Evolutionary conservation across 371 early-diverging fungal genomes (phyloP).

Genomic region (Zychaea mexicana): DNA sequence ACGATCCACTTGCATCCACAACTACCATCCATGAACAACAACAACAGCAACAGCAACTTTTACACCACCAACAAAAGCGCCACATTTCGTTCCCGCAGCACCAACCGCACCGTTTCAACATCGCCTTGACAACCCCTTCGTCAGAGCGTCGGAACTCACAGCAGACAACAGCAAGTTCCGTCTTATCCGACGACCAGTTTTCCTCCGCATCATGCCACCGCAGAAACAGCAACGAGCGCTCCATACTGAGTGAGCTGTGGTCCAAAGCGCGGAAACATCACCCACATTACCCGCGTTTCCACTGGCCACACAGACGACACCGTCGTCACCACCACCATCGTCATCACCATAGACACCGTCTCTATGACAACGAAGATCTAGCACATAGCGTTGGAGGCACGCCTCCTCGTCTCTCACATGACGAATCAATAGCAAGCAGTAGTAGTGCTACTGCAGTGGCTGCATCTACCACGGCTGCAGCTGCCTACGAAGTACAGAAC

Average conservation of each 20-base stretch:
- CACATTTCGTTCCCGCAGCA: constrained; percentile 6
- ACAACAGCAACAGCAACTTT: no score
- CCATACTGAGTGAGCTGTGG: constrained; percentile 37
- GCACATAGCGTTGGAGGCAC: constrained; percentile 14
- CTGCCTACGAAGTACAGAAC: constrained; percentile 4
- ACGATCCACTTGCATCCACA: neutral
- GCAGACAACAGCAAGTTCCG: constrained; percentile 29
- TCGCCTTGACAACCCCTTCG: neutral
- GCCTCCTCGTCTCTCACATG: constrained; percentile 12
- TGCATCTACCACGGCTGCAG: neutral
- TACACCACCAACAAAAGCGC: neutral
- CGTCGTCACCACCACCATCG: constrained; percentile 16
- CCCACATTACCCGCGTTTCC: constrained; percentile 37
- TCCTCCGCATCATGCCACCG: constrained; percentile 30
- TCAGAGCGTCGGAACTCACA: constrained; percentile 32
- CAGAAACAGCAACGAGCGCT: constrained; percentile 28
- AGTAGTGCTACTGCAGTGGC: neutral
- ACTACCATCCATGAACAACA: neutral
- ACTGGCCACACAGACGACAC: constrained; percentile 21
- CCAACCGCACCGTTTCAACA: neutral
- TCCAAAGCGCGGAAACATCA: constrained; percentile 32
- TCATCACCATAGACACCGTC: constrained; percentile 3
- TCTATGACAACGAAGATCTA: neutral
- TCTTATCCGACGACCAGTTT: constrained; percentile 34
- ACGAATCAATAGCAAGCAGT: neutral